phyloP scores from a whole-genome alignment of 768 basidiomycete genomes.

The Termitomyces sp. region DNA sequence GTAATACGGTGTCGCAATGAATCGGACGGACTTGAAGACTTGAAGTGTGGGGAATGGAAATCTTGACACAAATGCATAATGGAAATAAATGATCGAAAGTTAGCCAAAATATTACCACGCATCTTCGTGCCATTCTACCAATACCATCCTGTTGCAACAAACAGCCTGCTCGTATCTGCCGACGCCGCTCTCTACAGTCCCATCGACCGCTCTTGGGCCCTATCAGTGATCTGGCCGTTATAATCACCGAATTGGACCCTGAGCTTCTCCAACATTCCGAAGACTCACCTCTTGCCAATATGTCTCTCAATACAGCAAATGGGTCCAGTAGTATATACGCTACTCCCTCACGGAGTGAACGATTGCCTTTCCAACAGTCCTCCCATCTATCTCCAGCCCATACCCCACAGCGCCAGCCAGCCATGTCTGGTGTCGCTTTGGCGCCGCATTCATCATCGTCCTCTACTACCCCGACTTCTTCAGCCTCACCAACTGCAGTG shows the following conservation, averaged over 20 bases:
- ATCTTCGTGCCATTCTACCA: constrained; percentile 1
- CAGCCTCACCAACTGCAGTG: constrained; percentile 10
- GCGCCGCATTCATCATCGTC: constrained; percentile 17
- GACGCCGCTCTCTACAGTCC: neutral
- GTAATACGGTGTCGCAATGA: too few species aligned
- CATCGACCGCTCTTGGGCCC: neutral
- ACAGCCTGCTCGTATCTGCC: constrained; percentile 8
- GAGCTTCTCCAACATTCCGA: constrained; percentile 12
- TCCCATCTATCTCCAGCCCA: constrained; percentile 32
- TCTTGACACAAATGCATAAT: too few species aligned
- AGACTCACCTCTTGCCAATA: constrained; percentile 13
- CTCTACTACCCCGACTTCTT: constrained; percentile 11
- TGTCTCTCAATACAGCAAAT: constrained; percentile 17
- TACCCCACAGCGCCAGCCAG: constrained; percentile 17
- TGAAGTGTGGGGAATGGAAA: too few species aligned
- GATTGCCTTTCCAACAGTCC: constrained; percentile 33
- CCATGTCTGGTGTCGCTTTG: constrained; percentile 7
- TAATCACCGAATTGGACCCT: constrained; percentile 11
- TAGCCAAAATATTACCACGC: constrained; percentile 16
- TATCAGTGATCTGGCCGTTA: constrained; percentile 9
- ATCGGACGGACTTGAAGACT: too few species aligned
- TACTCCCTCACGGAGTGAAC: constrained; percentile 33
- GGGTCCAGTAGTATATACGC: constrained; percentile 20
- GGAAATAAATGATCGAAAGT: constrained; percentile 9
- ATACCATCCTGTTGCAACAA: constrained; percentile 4